These are phyloP conservation scores for Saturnispora besseyi DNA, from an alignment of 805 yeast genomes.

Conservation along the genomic window DNA sequence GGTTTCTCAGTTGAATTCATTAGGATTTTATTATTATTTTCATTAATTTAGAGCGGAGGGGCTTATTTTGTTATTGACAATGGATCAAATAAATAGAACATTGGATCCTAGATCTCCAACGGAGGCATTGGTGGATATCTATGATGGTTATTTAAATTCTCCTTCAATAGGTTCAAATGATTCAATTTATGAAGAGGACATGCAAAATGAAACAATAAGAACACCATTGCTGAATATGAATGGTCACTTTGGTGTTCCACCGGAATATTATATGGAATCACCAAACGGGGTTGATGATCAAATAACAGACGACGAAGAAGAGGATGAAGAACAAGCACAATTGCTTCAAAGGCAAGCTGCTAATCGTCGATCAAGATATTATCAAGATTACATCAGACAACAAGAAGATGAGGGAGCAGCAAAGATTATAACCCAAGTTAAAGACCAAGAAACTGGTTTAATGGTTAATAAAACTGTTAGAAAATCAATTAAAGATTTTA, in stretches of 20 bases:
- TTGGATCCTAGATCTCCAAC: constrained; percentile 13
- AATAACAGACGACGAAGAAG: neutral
- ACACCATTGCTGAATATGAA: constrained; percentile 8
- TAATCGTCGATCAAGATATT: neutral
- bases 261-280: neutral
- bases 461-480: constrained; percentile 41
- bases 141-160: constrained; percentile 23
- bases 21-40: neutral
- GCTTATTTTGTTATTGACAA: neutral
- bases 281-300: neutral
- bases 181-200: constrained; percentile 6
- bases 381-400: neutral
- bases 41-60: neutral
- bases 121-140: constrained; percentile 16
- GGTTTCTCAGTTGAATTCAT: neutral
- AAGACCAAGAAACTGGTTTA: constrained; percentile 38
- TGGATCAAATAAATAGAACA: neutral
- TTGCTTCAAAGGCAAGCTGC: constrained; percentile 1
- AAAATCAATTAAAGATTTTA: constrained; percentile 69
- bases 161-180: constrained; percentile 6
- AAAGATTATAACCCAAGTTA: constrained; percentile 35
- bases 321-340: constrained; percentile 1
- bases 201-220: neutral
- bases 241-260: constrained; percentile 9
- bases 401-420: constrained; percentile 50